Conservation (phyloP, 1,139 yeast genomes). For the Taiozyma sp. region DNA sequence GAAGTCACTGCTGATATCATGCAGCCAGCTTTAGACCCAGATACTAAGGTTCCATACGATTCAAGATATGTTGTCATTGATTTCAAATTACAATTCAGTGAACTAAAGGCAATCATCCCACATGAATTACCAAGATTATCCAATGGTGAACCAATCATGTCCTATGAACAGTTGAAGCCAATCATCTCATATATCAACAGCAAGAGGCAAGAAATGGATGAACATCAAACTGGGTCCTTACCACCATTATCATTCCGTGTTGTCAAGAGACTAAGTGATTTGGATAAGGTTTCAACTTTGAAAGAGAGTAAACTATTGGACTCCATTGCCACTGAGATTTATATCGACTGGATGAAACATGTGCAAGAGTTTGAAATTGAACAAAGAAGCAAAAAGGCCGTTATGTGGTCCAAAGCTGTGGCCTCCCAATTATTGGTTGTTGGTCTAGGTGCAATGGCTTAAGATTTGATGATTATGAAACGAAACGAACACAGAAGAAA, state of each 20-base stretch:
- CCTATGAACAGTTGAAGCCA: slow-evolving; percentile 56
- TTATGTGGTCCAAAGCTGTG: slow-evolving; percentile 55
- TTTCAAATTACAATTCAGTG: slow-evolving; percentile 56
- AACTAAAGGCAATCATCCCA: slow-evolving; percentile 58
- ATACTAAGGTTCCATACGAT: slow-evolving; percentile 12
- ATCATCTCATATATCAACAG: slow-evolving; percentile 56
- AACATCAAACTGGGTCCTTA: slow-evolving; percentile 13
- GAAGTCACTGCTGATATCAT: slow-evolving; percentile 68
- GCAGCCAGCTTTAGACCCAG: slow-evolving; percentile 45
- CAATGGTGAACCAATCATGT: slow-evolving; percentile 49
- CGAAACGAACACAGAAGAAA: background rate
- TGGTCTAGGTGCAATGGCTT: slow-evolving; percentile 59
- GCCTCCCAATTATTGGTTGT: slow-evolving; percentile 55
- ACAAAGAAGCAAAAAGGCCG: slow-evolving; percentile 44
- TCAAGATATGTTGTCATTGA: slow-evolving; percentile 59
- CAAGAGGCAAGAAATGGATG: slow-evolving; percentile 24
- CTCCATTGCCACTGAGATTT: slow-evolving; percentile 51
- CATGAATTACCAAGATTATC: slow-evolving; percentile 46
- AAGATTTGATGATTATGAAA: background rate
- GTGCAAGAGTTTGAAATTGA: slow-evolving; percentile 42
- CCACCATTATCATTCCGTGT: slow-evolving; percentile 39
- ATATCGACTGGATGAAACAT: slow-evolving; percentile 51
- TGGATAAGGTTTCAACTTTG: slow-evolving; percentile 42
- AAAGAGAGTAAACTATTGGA: slow-evolving; percentile 50
- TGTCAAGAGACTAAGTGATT: slow-evolving; percentile 53